A percentile compares a stretch with the other conserved stretches of the same genome.
Conservation (phyloP, 1,284 basidiomycete species). For the Takashimella tepidaria region DNA sequence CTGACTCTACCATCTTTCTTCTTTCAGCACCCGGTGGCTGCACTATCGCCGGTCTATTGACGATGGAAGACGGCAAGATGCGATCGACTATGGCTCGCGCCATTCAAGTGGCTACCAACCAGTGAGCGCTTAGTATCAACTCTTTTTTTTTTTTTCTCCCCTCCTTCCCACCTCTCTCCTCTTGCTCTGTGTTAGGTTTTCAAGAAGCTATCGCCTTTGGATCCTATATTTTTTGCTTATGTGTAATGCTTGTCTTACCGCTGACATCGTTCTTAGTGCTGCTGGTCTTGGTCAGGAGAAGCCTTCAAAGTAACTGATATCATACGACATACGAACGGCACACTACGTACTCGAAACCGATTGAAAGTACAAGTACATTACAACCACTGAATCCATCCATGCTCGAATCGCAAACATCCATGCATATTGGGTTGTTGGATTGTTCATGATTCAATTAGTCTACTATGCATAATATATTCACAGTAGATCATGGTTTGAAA, state of each 20-base stretch:
- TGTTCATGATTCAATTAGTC: neutral
- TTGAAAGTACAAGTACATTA: neutral
- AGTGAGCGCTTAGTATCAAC: constrained; percentile 28
- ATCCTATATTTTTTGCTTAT: too few species aligned
- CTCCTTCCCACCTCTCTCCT: neutral
- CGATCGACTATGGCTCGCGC: constrained; percentile 92
- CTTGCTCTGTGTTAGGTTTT: neutral
- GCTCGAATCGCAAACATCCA: neutral
- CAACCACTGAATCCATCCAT: neutral
- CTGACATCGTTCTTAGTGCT: constrained; percentile 29
- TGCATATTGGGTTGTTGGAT: neutral
- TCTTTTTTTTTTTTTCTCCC: neutral
- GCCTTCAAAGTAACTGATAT: too few species aligned
- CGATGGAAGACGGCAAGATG: constrained; percentile 89
- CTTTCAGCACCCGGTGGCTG: constrained; percentile 87
- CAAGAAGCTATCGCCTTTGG: neutral
- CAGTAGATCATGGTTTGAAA: neutral
- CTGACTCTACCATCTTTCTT: too few species aligned
- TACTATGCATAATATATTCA: neutral
- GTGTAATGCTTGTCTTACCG: neutral
- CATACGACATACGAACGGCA: too few species aligned
- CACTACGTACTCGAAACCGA: too few species aligned
- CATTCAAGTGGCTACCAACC: constrained; percentile 88
- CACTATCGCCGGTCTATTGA: constrained; percentile 92
- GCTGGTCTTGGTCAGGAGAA: constrained; percentile 46